Base-by-base conservation (phyloP, 305 asterid genomes). In the Nicotiana rustica region DNA sequence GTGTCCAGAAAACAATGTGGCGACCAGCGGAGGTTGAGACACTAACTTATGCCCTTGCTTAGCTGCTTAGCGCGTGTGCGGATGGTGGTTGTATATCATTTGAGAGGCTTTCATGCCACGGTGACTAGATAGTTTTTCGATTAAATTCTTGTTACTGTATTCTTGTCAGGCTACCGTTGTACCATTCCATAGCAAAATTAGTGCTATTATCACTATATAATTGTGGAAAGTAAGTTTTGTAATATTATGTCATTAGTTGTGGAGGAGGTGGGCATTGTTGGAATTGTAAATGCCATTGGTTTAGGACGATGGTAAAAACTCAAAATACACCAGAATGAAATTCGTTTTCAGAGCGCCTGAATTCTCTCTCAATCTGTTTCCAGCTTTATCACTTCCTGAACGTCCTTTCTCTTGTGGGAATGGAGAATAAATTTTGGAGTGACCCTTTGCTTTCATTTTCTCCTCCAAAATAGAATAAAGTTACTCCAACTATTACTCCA, bases 1-100 rank as follows among this genome's bases (percentile, higher is more conserved):
- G 85, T 64, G 91, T 85, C 70, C 89, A 86, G 75, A 90, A 90
- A 78, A 67, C 89, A 19, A 68, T 83, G 86, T 88, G 92, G 92
- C 91, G 91, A 17, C 92, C 91, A 6, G 84, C 75, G 55, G 89
- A 85, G 59, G 56, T 18, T 6, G 88, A 88, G 86, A 84, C 89
- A 21, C 38, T 89, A 14, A 41, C 70, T 36, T 86, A 83, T 33
- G 91, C 91, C 64, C 82, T 89, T 82, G 83, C 88, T 66, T 87
- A 82, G 80, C 35, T 38, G 57, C 33, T 12, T 5, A 38, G 60
- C 67, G n/a, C 15, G 31, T 15, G 49, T 1, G 33, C 49, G 5
- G 33, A 29, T 75, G 65, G 29, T 29, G 65, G 66, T 55, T 76
- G 66, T 76, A 38, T 49, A 61, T n/a, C 57, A 33, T 77, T 82